These are phyloP conservation scores for Pestalotiopsis sp. DNA, from an alignment of 2,329 filamentous ascomycete species.

Conservation along the genomic window DNA sequence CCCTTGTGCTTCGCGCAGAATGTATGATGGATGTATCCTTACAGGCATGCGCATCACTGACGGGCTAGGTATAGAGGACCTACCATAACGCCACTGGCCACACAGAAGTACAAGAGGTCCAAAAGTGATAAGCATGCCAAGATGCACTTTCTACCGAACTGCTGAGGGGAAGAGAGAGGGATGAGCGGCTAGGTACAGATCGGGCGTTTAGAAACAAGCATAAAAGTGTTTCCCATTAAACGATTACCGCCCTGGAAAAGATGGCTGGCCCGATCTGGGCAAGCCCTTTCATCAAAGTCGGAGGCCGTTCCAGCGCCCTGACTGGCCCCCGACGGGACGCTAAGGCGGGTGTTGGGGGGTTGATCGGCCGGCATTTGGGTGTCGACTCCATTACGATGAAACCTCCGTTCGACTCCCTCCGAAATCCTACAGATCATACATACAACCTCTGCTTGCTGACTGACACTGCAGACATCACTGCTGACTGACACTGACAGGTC, in stretches of 20 bases:
- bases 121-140: not conserved
- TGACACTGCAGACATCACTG: too few species aligned
- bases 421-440: not conserved
- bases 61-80: too few species aligned
- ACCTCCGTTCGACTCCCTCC: not conserved
- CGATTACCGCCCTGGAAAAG: not conserved
- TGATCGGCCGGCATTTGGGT: not conserved
- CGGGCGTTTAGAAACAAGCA: not conserved
- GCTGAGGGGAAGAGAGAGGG: not conserved
- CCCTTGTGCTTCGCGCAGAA: too few species aligned
- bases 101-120: too few species aligned
- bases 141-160: not conserved
- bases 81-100: too few species aligned
- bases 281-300: not conserved
- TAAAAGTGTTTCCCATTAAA: not conserved
- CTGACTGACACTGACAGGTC: too few species aligned
- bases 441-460: too few species aligned
- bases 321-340: not conserved
- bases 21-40: too few species aligned
- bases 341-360: not conserved
- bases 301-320: not conserved
- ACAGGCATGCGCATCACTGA: too few species aligned
- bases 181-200: not conserved
- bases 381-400: conserved; percentile 5
- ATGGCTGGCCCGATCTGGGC: not conserved